These are phyloP conservation scores for Casuarina cunninghamiana DNA, from an alignment of 306 rosid genomes.

Conservation along the genomic window DNA sequence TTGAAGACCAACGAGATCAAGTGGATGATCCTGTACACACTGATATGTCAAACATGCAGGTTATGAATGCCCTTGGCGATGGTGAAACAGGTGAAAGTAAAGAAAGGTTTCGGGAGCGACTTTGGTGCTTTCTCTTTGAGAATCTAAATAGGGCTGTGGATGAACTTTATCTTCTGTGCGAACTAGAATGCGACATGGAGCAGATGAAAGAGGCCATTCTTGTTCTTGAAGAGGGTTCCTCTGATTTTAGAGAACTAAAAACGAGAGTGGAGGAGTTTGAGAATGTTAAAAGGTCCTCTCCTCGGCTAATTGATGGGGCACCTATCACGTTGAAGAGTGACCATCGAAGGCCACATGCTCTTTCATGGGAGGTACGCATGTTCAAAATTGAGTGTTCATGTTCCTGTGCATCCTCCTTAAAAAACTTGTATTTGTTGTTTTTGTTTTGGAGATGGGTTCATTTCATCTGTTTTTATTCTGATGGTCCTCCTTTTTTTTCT, in stretches of 20 bases:
- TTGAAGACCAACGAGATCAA: conserved; percentile 40
- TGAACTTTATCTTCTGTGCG: conserved; percentile 98
- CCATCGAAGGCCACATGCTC: conserved; percentile 97
- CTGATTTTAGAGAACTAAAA: conserved; percentile 85
- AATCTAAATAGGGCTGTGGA: conserved; percentile 98
- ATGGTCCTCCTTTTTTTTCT: neutral
- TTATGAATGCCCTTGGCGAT: conserved; percentile 54
- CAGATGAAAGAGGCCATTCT: conserved; percentile 99
- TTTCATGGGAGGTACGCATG: conserved; percentile 94
- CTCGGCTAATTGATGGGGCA: conserved; percentile 61
- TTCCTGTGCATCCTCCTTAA: neutral
- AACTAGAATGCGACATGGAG: conserved; percentile 89
- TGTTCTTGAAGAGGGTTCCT: conserved; percentile 96
- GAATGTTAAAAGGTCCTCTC: conserved; percentile 71
- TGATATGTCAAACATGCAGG: conserved; percentile 46
- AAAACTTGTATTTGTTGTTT: no score
- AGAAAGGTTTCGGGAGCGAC: conserved; percentile 97
- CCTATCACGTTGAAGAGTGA: conserved; percentile 83
- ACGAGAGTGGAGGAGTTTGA: conserved; percentile 92
- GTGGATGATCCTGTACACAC: conserved; percentile 33
- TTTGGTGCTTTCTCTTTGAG: conserved; percentile 98
- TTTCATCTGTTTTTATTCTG: neutral
- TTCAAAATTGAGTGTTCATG: conserved; percentile 4
- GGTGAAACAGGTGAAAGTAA: conserved; percentile 77
- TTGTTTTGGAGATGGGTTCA: neutral